Conservation (phyloP, 2,329 filamentous ascomycete genomes). For the Trichoderma hamatum region DNA sequence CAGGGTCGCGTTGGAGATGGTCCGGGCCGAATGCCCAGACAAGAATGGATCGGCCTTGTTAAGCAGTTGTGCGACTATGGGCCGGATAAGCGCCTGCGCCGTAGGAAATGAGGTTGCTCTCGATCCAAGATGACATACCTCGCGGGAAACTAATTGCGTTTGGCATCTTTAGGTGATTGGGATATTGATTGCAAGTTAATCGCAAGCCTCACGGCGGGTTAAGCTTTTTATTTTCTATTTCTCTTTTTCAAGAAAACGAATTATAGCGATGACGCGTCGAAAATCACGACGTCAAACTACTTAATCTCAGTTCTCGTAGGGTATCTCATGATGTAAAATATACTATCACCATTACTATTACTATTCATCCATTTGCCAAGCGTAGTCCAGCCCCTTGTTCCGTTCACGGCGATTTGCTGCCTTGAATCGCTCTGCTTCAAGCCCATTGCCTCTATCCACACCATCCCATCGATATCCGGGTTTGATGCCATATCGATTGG, state of each 20-base stretch:
- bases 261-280: background rate
- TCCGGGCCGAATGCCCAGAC: conserved; percentile 54
- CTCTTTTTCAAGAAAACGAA: background rate
- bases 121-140: background rate
- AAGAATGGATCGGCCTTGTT: conserved; percentile 63
- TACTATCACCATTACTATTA: conserved; percentile 52
- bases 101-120: conserved; percentile 40
- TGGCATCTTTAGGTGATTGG: background rate
- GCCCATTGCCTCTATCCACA: conserved; percentile 90
- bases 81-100: conserved; percentile 55
- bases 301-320: conserved; percentile 3
- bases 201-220: background rate
- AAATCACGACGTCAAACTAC: background rate
- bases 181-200: background rate
- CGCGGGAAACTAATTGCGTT: background rate
- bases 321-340: conserved; percentile 20
- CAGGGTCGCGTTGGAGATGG: conserved; percentile 55
- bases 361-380: conserved; percentile 95
- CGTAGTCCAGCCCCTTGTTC: conserved; percentile 80
- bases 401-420: conserved; percentile 78
- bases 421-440: conserved; percentile 91
- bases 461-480: conserved; percentile 97
- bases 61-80: conserved; percentile 58
- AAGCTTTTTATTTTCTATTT: background rate
- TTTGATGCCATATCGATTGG: conserved; percentile 91